A percentile compares a stretch with the other conserved stretches of the same genome.
Conservation (phyloP, 148 eudicot genomes). For the Drosera capensis region DNA sequence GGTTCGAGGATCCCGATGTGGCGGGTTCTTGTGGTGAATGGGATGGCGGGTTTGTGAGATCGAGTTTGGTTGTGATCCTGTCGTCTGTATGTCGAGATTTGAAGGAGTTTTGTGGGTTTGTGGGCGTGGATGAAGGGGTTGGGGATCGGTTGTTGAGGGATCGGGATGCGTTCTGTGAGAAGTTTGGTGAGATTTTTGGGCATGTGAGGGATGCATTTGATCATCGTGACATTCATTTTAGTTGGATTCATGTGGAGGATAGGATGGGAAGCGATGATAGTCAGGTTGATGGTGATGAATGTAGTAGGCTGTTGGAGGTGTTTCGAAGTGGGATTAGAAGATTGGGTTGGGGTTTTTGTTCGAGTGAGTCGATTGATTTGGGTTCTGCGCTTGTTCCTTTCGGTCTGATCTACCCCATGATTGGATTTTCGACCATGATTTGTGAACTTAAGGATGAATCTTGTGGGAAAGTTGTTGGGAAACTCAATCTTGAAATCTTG, state of each 20-base stretch:
- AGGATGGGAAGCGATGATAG: constrained; percentile 10
- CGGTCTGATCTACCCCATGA: constrained; percentile 56
- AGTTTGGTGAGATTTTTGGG: constrained; percentile 33
- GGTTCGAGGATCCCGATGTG: constrained; percentile 16
- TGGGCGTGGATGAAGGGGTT: constrained; percentile 12
- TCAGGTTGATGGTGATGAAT: constrained; percentile 11
- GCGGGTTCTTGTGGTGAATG: constrained; percentile 1
- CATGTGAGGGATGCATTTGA: constrained; percentile 37
- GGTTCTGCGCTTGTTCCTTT: constrained; percentile 71
- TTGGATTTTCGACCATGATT: constrained; percentile 30
- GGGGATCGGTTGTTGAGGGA: constrained; percentile 10
- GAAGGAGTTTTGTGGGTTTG: constrained; percentile 21
- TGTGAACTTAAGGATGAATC: constrained; percentile 6
- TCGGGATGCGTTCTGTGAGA: constrained; percentile 13
- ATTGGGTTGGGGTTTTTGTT: constrained; percentile 71
- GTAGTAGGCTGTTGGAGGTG: constrained; percentile 7
- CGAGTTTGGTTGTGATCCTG: constrained; percentile 64
- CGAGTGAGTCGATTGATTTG: constrained; percentile 39
- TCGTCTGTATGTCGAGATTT: constrained; percentile 35
- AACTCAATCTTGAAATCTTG: constrained; percentile 48
- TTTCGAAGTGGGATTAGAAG: constrained; percentile 29
- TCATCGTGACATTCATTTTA: constrained; percentile 51
- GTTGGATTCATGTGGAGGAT: constrained; percentile 82
- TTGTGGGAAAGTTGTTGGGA: constrained; percentile 20
- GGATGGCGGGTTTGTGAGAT: constrained; percentile 13